phyloP scores from a whole-genome alignment of 73 alveolate genomes.

The Paramecium sexaurelia region DNA sequence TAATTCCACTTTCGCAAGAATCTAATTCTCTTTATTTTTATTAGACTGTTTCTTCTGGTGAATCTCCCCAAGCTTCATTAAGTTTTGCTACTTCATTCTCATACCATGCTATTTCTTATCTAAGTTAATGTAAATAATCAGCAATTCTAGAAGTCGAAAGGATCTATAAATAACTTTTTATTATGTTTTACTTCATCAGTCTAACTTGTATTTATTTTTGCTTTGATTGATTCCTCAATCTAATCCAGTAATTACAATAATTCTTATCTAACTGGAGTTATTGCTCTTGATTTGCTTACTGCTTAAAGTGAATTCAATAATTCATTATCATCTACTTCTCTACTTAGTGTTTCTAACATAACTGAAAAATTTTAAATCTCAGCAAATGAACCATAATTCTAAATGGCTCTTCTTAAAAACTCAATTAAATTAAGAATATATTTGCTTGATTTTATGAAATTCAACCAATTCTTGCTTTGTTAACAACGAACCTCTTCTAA shows the following conservation, averaged over 20 bases:
- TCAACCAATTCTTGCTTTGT: constrained; percentile 18
- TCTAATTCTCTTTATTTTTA: constrained; percentile 3
- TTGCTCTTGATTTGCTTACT: neutral
- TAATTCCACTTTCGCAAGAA: neutral
- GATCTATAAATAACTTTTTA: neutral
- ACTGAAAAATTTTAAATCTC: neutral
- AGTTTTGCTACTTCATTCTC: neutral
- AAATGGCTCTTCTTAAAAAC: neutral
- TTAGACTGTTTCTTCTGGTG: neutral
- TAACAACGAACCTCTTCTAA: constrained; percentile 3
- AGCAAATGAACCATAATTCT: constrained; percentile 18
- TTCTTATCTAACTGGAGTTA: constrained; percentile 19
- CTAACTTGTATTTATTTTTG: neutral
- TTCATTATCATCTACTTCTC: neutral
- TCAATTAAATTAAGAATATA: neutral
- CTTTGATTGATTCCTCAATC: constrained; percentile 23
- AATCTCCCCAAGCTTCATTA: constrained; percentile 4
- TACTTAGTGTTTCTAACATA: neutral
- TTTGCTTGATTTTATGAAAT: constrained; percentile 31
- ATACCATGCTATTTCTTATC: neutral
- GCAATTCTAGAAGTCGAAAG: neutral
- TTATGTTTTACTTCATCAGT: neutral
- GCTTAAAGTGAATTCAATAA: neutral
- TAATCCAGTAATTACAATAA: constrained; percentile 14
- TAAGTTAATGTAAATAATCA: neutral